phyloP scores from a whole-genome alignment of 805 yeast species.

The Candida glaebosa region DNA sequence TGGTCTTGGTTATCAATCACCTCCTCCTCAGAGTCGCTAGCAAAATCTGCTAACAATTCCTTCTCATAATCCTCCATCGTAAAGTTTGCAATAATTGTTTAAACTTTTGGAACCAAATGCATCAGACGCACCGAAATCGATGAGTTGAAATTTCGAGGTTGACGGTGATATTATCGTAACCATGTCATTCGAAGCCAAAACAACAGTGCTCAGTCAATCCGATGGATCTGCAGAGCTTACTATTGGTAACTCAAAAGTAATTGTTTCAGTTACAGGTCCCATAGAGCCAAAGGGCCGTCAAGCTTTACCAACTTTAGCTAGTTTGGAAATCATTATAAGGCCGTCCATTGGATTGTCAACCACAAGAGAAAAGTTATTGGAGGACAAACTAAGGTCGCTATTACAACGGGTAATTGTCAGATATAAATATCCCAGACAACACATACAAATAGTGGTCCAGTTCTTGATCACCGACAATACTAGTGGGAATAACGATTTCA shows the following conservation, averaged over 20 bases:
- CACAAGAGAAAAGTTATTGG: conserved; percentile 73
- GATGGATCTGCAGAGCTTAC: conserved; percentile 76
- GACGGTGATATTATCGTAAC: too few species aligned
- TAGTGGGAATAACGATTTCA: conserved; percentile 18
- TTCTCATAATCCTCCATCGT: conserved; percentile 34
- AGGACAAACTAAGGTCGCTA: conserved; percentile 63
- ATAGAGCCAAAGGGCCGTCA: conserved; percentile 79
- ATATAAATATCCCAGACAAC: conserved; percentile 72
- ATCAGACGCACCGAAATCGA: conserved; percentile 1
- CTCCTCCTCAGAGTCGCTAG: conserved; percentile 15
- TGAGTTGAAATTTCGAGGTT: conserved; percentile 6
- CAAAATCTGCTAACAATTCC: conserved; percentile 41
- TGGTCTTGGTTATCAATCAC: conserved; percentile 9
- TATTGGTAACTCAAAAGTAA: conserved; percentile 51
- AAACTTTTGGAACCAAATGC: neutral
- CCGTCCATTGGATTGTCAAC: conserved; percentile 76
- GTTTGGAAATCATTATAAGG: conserved; percentile 72
- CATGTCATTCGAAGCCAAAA: conserved; percentile 18
- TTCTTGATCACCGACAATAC: conserved; percentile 28
- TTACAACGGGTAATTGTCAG: conserved; percentile 59
- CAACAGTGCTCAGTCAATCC: conserved; percentile 48
- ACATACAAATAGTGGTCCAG: conserved; percentile 41
- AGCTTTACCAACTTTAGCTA: conserved; percentile 75
- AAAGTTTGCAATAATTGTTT: neutral
- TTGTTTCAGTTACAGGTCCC: conserved; percentile 87